Base-by-base conservation (phyloP, 1,284 basidiomycete species). In the Ceratobasidium sp. region DNA sequence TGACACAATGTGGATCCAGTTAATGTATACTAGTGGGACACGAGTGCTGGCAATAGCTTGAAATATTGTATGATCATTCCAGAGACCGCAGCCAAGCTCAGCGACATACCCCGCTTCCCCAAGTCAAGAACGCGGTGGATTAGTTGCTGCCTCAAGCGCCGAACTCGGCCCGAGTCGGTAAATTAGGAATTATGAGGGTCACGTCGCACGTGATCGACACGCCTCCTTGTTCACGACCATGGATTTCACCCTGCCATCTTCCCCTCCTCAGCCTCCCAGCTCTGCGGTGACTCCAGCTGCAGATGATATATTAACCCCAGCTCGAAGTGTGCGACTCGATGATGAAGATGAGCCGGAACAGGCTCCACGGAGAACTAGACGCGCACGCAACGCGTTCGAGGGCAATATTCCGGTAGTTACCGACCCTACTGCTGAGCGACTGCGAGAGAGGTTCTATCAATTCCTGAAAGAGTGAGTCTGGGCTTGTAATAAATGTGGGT, bases 381-480 rank as follows among this genome's bases (percentile, higher is more conserved):
- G 64, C 10, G 64, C 64, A 13, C 38, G 50, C 12, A 67, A 67
- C 38, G 64, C 64, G 64, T 67, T 67, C 31, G 64, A 67, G 29
- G 50, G 64, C n/a, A 67, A 67, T 45, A 67, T 67, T n/a, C 40
- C 64, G 1, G 50, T 55, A 1, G 64, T 67, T 10, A 67, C 64
- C 12, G 64, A 67, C 40, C 64, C 38, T 17, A 67, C 50, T 29
- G 64, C 64, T 12, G 64, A 67, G 3, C 35, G 50, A 13, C 27
- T 67, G 20, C 20, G 64, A 29, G 50, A 67, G 25, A 31, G 64
- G 20, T 67, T 67, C 32, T 67, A 45, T 20, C 50, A 67, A 38
- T 67, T 67, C n/a, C 25, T 67, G n/a, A 67, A 50, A 25, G 64
- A 55, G 64, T 67, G 29, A 67, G 64, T 67, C 13, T 22, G 25